phyloP scores from a whole-genome alignment of 495 filamentous ascomycete genomes.

The Podospora australis region DNA sequence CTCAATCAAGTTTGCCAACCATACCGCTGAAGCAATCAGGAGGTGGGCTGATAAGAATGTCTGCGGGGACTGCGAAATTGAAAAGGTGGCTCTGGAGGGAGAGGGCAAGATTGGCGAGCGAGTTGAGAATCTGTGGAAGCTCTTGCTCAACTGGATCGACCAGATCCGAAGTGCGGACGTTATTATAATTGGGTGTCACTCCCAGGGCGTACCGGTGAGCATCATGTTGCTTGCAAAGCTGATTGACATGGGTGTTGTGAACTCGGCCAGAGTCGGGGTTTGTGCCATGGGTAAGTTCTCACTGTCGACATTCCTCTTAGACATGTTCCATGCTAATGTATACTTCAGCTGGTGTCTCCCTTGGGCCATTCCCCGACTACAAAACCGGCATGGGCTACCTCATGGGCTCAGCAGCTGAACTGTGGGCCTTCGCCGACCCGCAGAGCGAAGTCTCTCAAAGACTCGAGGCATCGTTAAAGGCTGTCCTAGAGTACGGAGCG shows the following conservation, averaged over 20 bases:
- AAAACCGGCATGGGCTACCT: slow-evolving; percentile 68
- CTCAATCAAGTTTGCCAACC: slow-evolving; percentile 85
- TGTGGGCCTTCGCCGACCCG: slow-evolving; percentile 83
- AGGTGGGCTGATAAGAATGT: slow-evolving; percentile 68
- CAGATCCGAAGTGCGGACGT: slow-evolving; percentile 83
- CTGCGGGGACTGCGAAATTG: slow-evolving; percentile 61
- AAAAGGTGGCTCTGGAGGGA: slow-evolving; percentile 93
- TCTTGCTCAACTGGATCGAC: slow-evolving; percentile 91
- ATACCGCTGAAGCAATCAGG: slow-evolving; percentile 75
- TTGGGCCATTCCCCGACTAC: slow-evolving; percentile 85
- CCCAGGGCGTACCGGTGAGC: slow-evolving; percentile 89
- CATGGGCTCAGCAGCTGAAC: slow-evolving; percentile 79
- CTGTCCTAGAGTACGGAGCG: slow-evolving; percentile 67
- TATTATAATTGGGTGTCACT: slow-evolving; percentile 84
- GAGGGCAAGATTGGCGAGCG: slow-evolving; percentile 91
- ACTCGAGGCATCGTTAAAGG: slow-evolving; percentile 68
- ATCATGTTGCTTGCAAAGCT: slow-evolving; percentile 91
- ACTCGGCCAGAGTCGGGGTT: slow-evolving; percentile 62
- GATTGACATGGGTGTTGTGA: slow-evolving; percentile 69
- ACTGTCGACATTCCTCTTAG: not conserved
- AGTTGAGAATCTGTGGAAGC: slow-evolving; percentile 87
- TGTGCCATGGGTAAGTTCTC: slow-evolving; percentile 66
- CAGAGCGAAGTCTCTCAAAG: slow-evolving; percentile 74
- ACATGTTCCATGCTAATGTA: not conserved
- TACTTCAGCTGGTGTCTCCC: slow-evolving; percentile 71